phyloP scores from a whole-genome alignment of 345 rosid species.

The Ceriops decandra region DNA sequence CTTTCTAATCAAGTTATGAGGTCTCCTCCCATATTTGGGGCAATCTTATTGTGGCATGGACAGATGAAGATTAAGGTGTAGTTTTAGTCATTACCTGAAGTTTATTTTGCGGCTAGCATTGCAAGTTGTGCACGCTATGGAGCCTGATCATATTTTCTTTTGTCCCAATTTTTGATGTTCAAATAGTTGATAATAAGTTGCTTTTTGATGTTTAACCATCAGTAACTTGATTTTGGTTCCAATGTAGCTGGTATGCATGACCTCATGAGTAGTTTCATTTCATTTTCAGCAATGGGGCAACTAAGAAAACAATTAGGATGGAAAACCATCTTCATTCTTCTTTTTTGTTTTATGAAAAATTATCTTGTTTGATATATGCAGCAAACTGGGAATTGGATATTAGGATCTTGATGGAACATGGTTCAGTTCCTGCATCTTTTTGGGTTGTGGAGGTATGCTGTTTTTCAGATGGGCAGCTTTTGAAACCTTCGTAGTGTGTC shows the following conservation, averaged over 20 bases:
- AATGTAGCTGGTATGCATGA: not conserved
- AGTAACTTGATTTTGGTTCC: not conserved
- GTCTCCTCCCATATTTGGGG: no score
- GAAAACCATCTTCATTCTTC: conserved; percentile 26
- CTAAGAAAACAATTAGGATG: conserved; percentile 24
- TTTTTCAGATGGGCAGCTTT: conserved; percentile 74
- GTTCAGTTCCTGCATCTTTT: conserved; percentile 71
- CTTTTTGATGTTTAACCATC: no score
- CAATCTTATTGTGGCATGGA: not conserved
- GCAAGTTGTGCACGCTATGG: no score
- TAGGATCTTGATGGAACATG: conserved; percentile 87
- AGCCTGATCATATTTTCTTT: no score
- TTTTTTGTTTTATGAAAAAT: conserved; percentile 41
- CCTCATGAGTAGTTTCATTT: conserved; percentile 18
- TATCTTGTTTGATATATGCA: conserved; percentile 73
- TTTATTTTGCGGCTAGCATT: no score
- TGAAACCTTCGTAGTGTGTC: conserved; percentile 49
- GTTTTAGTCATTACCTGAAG: no score
- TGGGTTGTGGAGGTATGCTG: conserved; percentile 90
- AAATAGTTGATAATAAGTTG: no score
- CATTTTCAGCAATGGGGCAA: conserved; percentile 14
- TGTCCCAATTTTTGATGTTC: no score
- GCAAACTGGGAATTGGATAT: conserved; percentile 81
- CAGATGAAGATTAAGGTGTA: not conserved
- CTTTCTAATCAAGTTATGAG: no score